Evolutionary conservation across 768 basidiomycete species (phyloP).

Genomic region (Sarcodon sp.): DNA sequence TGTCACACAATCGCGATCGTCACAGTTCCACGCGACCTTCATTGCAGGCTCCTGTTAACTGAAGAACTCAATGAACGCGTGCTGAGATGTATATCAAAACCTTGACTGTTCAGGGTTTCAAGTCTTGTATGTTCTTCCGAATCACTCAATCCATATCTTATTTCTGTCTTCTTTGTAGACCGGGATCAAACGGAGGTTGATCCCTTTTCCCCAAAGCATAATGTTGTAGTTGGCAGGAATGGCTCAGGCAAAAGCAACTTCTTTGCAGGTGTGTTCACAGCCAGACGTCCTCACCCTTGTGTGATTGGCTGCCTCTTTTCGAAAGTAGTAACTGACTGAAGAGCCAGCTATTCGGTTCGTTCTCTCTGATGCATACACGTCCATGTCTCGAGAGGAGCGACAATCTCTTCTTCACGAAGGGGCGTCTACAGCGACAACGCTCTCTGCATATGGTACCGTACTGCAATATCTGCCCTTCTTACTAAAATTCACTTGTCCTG

Average conservation of each 20-base stretch:
- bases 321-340: background rate
- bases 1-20: too few relatives aligned
- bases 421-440: conserved; percentile 72
- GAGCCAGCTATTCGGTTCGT: conserved; percentile 87
- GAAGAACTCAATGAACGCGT: background rate
- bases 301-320: background rate
- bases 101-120: conserved; percentile 89
- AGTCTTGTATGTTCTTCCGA: conserved; percentile 60
- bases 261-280: conserved; percentile 61
- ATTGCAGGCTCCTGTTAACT: too few relatives aligned
- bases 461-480: background rate
- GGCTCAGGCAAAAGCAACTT: conserved; percentile 99
- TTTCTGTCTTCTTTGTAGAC: conserved; percentile 27
- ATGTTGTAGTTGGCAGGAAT: conserved; percentile 95
- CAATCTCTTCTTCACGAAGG: conserved; percentile 93
- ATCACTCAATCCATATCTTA: background rate
- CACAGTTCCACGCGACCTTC: too few relatives aligned
- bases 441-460: conserved; percentile 79
- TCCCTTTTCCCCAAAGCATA: conserved; percentile 87
- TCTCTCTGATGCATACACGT: conserved; percentile 93
- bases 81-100: conserved; percentile 72
- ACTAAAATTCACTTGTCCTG: background rate
- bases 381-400: conserved; percentile 87
- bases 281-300: background rate
- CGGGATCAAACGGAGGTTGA: conserved; percentile 88